Evolutionary conservation across 1,284 basidiomycete species (phyloP).

Genomic region (Ceratobasidium sp.): DNA sequence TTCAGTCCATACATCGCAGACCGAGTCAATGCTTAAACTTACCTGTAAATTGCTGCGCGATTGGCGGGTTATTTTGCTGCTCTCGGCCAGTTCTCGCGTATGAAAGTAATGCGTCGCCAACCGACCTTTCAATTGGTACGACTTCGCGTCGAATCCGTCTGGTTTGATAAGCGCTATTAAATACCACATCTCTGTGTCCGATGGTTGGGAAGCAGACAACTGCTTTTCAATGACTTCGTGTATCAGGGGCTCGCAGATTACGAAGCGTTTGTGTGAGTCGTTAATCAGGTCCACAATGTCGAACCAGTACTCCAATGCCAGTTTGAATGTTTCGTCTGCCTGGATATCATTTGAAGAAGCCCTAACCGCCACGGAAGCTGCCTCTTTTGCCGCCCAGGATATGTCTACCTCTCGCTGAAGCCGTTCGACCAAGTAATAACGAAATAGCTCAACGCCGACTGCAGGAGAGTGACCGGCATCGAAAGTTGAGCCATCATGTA

Average conservation of each 20-base stretch:
- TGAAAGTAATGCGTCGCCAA: not conserved
- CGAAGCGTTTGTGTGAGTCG: not conserved
- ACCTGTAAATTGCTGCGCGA: too few relatives aligned
- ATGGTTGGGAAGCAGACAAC: not conserved
- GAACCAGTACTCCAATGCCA: not conserved
- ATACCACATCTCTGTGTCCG: not conserved
- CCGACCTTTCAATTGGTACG: not conserved
- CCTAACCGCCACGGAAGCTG: not conserved
- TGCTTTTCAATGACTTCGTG: not conserved
- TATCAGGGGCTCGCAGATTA: not conserved
- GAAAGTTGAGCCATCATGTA: not conserved
- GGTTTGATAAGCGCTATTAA: not conserved
- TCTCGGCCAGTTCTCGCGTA: too few relatives aligned
- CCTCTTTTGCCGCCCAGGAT: not conserved
- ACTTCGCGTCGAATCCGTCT: not conserved
- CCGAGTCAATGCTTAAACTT: too few relatives aligned
- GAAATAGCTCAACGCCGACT: not conserved
- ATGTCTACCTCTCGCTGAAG: not conserved
- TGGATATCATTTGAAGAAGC: not conserved
- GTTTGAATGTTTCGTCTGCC: too few relatives aligned
- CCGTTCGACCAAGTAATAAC: constrained; percentile 1
- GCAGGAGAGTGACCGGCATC: not conserved
- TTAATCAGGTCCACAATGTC: not conserved
- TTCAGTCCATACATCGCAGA: too few relatives aligned
- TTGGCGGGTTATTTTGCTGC: too few relatives aligned